A percentile compares a stretch with the other conserved stretches of the same genome.
Evolutionary conservation across 345 rosid genomes (phyloP).

Genomic region (Rhizophora mangle): DNA sequence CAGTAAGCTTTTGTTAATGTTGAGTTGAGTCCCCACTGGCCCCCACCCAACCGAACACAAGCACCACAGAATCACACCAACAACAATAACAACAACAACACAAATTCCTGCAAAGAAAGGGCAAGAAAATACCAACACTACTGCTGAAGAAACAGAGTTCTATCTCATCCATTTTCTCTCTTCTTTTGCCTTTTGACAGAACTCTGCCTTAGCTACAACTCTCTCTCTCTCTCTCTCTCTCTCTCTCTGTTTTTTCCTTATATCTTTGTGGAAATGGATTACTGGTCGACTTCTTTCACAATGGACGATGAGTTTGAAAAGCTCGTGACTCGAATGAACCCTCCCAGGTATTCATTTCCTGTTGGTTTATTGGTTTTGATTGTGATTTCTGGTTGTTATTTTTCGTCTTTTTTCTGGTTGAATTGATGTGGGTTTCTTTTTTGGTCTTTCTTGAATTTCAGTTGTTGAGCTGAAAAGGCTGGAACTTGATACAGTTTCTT

Average conservation of each 20-base stretch:
- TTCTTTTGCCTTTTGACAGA: neutral
- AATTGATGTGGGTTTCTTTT: constrained; percentile 18
- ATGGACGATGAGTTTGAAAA: constrained; percentile 69
- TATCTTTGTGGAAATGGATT: constrained; percentile 43
- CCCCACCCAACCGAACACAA: constrained; percentile 25
- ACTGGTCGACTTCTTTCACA: constrained; percentile 49
- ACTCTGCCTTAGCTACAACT: neutral
- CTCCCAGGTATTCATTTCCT: constrained; percentile 52
- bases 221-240: neutral
- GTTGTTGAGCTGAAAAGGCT: constrained; percentile 13
- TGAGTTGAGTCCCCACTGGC: neutral
- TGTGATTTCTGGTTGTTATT: neutral
- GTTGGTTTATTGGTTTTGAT: neutral
- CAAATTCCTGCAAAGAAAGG: constrained; percentile 13
- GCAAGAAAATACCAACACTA: neutral
- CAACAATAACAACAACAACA: neutral
- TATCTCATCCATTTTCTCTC: constrained; percentile 7
- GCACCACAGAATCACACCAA: constrained; percentile 9
- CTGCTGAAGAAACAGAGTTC: neutral
- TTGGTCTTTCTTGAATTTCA: constrained; percentile 11
- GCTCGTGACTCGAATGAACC: constrained; percentile 73
- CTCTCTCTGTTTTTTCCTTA: neutral
- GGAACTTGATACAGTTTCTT: constrained; percentile 12
- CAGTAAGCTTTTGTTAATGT: no score
- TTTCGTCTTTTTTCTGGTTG: neutral